These are phyloP conservation scores for Amylocarpus encephaloides DNA, from an alignment of 2,329 filamentous ascomycete genomes.

Conservation along the genomic window DNA sequence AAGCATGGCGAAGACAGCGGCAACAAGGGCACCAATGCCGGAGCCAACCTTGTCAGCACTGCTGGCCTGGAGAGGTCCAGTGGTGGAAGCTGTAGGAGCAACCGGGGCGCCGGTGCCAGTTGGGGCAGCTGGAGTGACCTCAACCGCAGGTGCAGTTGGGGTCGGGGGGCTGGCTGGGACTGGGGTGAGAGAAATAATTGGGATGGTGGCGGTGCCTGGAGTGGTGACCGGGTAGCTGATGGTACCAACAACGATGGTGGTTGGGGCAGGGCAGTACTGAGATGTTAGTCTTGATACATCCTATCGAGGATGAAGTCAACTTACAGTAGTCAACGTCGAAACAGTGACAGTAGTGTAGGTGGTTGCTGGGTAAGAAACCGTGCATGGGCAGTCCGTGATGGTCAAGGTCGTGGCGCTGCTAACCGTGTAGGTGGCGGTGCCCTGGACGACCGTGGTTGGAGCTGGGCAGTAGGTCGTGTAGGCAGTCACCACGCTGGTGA, in stretches of 20 bases:
- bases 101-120: neutral
- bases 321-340: slow-evolving; percentile 11
- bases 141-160: slow-evolving; percentile 2
- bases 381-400: slow-evolving; percentile 14
- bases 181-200: slow-evolving; percentile 11
- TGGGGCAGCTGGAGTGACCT: slow-evolving; percentile 5
- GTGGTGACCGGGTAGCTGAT: slow-evolving; percentile 40
- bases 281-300: neutral
- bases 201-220: slow-evolving; percentile 11
- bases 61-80: slow-evolving; percentile 14
- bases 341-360: slow-evolving; percentile 12
- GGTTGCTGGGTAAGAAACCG: slow-evolving; percentile 8
- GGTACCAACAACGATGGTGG: slow-evolving; percentile 37
- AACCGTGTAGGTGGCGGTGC: slow-evolving; percentile 16
- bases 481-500: slow-evolving; percentile 1
- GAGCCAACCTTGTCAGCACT: slow-evolving; percentile 16
- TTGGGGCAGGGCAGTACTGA: slow-evolving; percentile 37
- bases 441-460: slow-evolving; percentile 14
- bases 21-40: slow-evolving; percentile 20
- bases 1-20: slow-evolving; percentile 23
- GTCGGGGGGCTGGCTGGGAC: slow-evolving; percentile 11
- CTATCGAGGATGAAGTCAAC: neutral
- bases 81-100: slow-evolving; percentile 6
- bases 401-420: slow-evolving; percentile 6
- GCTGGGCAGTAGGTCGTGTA: slow-evolving; percentile 17